A percentile compares a stretch with the other conserved stretches of the same genome.
Conservation (phyloP, 2,329 filamentous ascomycete genomes). For the Herpotrichia juniperi region DNA sequence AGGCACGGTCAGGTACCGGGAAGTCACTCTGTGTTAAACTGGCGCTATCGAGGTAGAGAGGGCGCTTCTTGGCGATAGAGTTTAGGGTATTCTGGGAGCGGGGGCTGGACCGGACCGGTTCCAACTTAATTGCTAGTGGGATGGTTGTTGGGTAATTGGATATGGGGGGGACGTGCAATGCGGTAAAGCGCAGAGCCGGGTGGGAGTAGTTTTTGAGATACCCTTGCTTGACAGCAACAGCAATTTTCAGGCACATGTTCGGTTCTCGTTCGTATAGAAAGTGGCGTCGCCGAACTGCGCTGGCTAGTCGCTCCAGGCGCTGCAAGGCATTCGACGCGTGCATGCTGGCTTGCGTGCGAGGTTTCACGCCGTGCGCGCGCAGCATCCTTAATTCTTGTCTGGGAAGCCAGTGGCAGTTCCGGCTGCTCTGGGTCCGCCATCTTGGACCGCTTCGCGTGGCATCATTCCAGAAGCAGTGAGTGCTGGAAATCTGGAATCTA, state of each 20-base stretch:
- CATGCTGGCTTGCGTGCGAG: neutral
- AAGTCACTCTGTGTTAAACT: neutral
- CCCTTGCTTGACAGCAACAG: slow-evolving; percentile 4
- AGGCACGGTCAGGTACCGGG: neutral
- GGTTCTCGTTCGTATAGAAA: neutral
- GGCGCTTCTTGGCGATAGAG: neutral
- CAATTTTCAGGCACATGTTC: slow-evolving; percentile 1
- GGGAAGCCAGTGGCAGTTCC: neutral
- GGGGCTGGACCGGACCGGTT: neutral
- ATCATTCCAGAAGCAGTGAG: neutral
- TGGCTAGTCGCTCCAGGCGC: slow-evolving; percentile 5
- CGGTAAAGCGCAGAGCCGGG: too few species aligned
- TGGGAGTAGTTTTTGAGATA: slow-evolving; percentile 4
- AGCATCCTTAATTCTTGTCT: neutral
- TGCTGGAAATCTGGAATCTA: too few species aligned
- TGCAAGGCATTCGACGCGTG: neutral
- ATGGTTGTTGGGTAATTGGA: neutral
- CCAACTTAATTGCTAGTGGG: neutral
- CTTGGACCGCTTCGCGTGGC: neutral
- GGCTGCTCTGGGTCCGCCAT: slow-evolving; percentile 4
- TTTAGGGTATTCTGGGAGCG: neutral
- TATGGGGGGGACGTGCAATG: neutral
- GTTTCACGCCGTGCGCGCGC: neutral
- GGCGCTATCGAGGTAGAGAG: slow-evolving; percentile 1
- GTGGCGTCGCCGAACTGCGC: neutral